These are phyloP conservation scores for Schizonepeta tenuifolia DNA, from an alignment of 257 asterid species.

Conservation along the genomic window DNA sequence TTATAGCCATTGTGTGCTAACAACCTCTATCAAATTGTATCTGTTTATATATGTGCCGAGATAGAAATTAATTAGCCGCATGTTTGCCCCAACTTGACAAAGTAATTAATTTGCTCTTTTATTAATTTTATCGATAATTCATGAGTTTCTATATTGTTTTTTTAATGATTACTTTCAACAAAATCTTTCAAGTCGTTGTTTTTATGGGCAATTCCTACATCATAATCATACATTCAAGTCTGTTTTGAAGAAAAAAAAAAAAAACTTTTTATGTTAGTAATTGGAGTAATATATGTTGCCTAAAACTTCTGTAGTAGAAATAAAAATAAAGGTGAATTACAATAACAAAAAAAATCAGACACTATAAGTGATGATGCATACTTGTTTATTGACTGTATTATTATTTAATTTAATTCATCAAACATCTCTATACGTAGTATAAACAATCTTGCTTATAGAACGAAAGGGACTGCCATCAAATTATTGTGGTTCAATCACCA, in stretches of 20 bases:
- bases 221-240: too few species aligned
- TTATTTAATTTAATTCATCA: too few species aligned
- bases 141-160: neutral
- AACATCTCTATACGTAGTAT: too few species aligned
- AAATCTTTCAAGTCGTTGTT: neutral
- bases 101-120: neutral
- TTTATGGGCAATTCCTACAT: too few species aligned
- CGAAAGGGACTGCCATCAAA: neutral
- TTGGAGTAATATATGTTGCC: too few species aligned
- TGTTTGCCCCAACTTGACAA: neutral
- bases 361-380: neutral
- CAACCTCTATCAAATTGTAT: neutral
- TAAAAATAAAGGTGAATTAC: too few species aligned
- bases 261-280: too few species aligned
- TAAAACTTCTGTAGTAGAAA: too few species aligned
- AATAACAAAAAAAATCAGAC: neutral
- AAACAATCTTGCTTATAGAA: too few species aligned
- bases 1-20: slow-evolving; percentile 20
- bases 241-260: too few species aligned
- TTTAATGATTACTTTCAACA: neutral
- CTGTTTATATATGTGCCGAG: neutral
- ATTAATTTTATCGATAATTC: neutral
- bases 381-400: too few species aligned
- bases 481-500: neutral
- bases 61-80: neutral